phyloP scores from a whole-genome alignment of 495 filamentous ascomycete species.

The Aspergillus indologenus region DNA sequence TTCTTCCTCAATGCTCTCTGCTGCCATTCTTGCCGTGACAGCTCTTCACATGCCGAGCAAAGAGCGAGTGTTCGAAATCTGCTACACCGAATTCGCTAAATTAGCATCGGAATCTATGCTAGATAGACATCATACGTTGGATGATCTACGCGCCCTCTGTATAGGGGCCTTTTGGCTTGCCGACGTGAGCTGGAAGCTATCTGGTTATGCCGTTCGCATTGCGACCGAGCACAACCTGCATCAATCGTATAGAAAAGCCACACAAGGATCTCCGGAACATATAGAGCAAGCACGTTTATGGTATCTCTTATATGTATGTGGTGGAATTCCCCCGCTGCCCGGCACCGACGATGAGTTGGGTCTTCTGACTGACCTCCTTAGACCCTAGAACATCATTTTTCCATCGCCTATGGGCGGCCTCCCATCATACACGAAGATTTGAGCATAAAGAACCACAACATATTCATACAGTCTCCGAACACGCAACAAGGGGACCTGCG shows the following conservation, averaged over 20 bases:
- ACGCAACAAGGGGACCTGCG: conserved; percentile 51
- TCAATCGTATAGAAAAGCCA: conserved; percentile 49
- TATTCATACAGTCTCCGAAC: conserved; percentile 42
- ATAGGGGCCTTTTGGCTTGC: conserved; percentile 56
- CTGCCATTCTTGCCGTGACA: conserved; percentile 51
- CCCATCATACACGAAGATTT: conserved; percentile 55
- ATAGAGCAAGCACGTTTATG: conserved; percentile 46
- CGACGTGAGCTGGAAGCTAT: conserved; percentile 56
- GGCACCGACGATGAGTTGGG: neutral
- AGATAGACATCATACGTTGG: conserved; percentile 46
- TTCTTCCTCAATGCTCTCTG: conserved; percentile 49
- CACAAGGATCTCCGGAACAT: conserved; percentile 45
- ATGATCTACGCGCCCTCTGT: conserved; percentile 52
- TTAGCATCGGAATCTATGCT: conserved; percentile 52
- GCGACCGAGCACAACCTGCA: conserved; percentile 52
- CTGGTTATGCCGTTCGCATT: conserved; percentile 55
- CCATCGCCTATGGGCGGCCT: conserved; percentile 52
- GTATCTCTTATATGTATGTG: conserved; percentile 53
- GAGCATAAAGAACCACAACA: conserved; percentile 49
- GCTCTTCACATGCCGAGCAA: conserved; percentile 50
- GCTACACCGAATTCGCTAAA: conserved; percentile 51
- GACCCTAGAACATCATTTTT: conserved; percentile 55
- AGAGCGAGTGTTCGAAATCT: conserved; percentile 47
- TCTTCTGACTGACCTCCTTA: conserved; percentile 22
- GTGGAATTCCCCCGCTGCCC: neutral